These are phyloP conservation scores for Apiospora sp. DNA, from an alignment of 2,329 filamentous ascomycete genomes.

Conservation along the genomic window DNA sequence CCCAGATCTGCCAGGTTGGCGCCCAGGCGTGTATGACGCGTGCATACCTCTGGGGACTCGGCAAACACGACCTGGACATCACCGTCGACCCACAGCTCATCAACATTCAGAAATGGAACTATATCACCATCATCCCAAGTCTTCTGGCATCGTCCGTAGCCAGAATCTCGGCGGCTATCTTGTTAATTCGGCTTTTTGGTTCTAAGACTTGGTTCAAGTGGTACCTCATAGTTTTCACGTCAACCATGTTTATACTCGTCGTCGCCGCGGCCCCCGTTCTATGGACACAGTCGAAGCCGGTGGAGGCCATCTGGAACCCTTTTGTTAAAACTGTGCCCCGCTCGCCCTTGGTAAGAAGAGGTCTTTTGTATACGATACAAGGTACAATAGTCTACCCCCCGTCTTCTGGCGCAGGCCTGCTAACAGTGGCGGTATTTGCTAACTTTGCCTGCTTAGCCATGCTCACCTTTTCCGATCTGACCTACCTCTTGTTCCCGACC, in stretches of 20 bases:
- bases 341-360: too few relatives aligned
- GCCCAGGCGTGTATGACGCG: neutral
- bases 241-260: neutral
- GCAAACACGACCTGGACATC: conserved; percentile 5
- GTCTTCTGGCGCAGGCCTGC: neutral
- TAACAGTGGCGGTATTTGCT: too few relatives aligned
- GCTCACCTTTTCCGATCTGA: conserved; percentile 23
- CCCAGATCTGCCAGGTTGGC: neutral
- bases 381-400: neutral
- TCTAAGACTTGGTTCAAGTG: conserved; percentile 22
- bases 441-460: conserved; percentile 24
- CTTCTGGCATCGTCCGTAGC: conserved; percentile 14
- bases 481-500: conserved; percentile 28
- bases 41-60: conserved; percentile 24
- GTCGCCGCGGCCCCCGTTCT: neutral
- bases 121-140: neutral
- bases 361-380: neutral
- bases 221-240: neutral
- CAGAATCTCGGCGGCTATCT: conserved; percentile 28
- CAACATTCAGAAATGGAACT: conserved; percentile 21
- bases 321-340: too few relatives aligned
- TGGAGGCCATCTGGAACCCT: neutral
- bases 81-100: conserved; percentile 7
- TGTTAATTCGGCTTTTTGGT: conserved; percentile 28
- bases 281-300: neutral